Conservation (phyloP, 2,329 filamentous ascomycete genomes). For the Fusarium pseudograminearum region DNA sequence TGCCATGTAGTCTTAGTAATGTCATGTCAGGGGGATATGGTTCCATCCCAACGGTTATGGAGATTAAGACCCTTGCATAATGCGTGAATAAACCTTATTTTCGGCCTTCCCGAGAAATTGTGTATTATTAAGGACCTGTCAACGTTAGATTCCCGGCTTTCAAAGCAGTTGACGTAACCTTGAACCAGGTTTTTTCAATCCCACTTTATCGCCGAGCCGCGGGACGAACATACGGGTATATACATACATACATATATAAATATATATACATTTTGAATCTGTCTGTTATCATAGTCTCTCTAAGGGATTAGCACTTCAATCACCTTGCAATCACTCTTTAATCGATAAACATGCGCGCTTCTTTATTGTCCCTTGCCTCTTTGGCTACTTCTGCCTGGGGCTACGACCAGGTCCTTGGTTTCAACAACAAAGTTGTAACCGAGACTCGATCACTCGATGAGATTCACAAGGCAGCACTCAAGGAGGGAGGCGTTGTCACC, state of each 20-base stretch:
- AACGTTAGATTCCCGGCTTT: too few species aligned
- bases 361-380: not conserved
- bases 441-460: slow-evolving; percentile 54
- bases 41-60: too few species aligned
- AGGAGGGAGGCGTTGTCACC: slow-evolving; percentile 60
- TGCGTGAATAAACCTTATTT: too few species aligned
- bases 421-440: not conserved
- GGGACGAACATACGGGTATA: too few species aligned
- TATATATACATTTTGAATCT: not conserved
- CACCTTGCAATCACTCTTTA: accelerated
- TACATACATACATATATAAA: not conserved
- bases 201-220: too few species aligned
- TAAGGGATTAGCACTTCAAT: not conserved
- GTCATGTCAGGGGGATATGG: too few species aligned
- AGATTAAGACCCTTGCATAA: too few species aligned
- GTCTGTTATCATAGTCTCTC: accelerated
- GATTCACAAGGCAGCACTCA: slow-evolving; percentile 62
- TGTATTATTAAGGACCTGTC: too few species aligned
- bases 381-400: not conserved
- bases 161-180: too few species aligned
- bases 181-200: too few species aligned
- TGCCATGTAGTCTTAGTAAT: accelerated
- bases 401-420: not conserved
- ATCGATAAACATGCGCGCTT: not conserved
- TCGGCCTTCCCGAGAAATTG: too few species aligned